These are phyloP conservation scores for Tetragonia tetragonoides DNA, from an alignment of 148 eudicot genomes.

Conservation along the genomic window DNA sequence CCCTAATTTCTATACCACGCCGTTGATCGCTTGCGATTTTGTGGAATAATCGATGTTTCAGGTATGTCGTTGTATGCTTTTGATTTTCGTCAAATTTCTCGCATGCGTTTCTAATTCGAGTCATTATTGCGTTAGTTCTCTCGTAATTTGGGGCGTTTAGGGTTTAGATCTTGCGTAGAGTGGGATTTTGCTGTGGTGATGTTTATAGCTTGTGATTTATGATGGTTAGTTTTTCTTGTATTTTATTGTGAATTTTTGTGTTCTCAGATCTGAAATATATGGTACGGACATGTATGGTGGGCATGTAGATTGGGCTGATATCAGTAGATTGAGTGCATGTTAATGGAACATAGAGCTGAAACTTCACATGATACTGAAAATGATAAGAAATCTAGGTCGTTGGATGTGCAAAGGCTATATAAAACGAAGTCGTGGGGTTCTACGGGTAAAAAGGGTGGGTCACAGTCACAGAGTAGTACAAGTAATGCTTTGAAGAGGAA, in stretches of 20 bases:
- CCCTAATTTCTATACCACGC: conserved; percentile 13
- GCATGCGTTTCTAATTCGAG: background rate
- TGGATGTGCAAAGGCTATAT: conserved; percentile 56
- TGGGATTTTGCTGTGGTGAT: background rate
- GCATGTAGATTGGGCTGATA: conserved; percentile 36
- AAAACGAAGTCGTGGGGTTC: conserved; percentile 33
- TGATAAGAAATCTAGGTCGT: conserved; percentile 47
- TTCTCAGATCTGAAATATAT: conserved; percentile 63
- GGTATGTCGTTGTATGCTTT: conserved; percentile 17
- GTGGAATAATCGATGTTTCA: conserved; percentile 21
- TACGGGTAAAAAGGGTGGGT: conserved; percentile 25
- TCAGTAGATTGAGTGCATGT: conserved; percentile 51
- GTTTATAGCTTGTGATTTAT: background rate
- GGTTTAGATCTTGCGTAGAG: conserved; percentile 18
- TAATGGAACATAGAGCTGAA: conserved; percentile 70
- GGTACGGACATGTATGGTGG: conserved; percentile 39
- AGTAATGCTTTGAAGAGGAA: conserved; percentile 37
- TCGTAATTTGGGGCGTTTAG: background rate
- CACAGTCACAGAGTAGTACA: conserved; percentile 11
- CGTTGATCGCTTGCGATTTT: conserved; percentile 24
- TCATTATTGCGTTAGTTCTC: background rate
- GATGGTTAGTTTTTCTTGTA: conserved; percentile 8
- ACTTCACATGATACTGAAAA: conserved; percentile 40
- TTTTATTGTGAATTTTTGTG: conserved; percentile 24
- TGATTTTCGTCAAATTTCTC: background rate